Evolutionary conservation across 2,329 filamentous ascomycete species (phyloP), one percentile per base, ranked within the genome.

Genomic region (Pseudomassariella vexata): DNA sequence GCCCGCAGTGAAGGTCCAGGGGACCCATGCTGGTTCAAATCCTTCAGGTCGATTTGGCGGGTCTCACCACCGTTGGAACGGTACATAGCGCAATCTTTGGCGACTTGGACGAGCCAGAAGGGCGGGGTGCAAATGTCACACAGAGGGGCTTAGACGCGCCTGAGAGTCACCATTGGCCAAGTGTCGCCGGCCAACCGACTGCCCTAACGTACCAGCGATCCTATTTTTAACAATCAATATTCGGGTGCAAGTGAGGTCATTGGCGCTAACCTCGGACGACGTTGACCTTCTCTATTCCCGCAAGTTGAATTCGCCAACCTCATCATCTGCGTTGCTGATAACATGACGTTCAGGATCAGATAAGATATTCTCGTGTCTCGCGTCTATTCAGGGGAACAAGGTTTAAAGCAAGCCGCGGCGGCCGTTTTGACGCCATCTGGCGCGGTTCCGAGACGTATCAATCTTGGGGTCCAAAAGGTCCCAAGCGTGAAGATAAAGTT

Each of bases 211-310:
- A n/a, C n/a, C n/a, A n/a, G n/a, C n/a, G 20, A 19, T 32, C 30
- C 30, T 32, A 32, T 32, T 32, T 17, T 24, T 32, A 32, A 32
- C n/a, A n/a, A n/a, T n/a, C n/a, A n/a, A n/a, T n/a, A n/a, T n/a
- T n/a, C n/a, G n/a, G n/a, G n/a, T n/a, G n/a, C n/a, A n/a, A n/a
- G n/a, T n/a, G n/a, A n/a, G n/a, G n/a, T n/a, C n/a, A n/a, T n/a
- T n/a, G n/a, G n/a, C n/a, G n/a, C n/a, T n/a, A n/a, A n/a, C n/a
- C n/a, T n/a, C n/a, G n/a, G n/a, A n/a, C n/a, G n/a, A n/a, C n/a
- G n/a, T n/a, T n/a, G n/a, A n/a, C n/a, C n/a, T n/a, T n/a, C n/a
- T n/a, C n/a, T n/a, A n/a, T n/a, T n/a, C n/a, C n/a, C n/a, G n/a
- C n/a, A n/a, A n/a, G n/a, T n/a, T n/a, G n/a, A n/a, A n/a, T n/a